phyloP scores from a whole-genome alignment of 768 basidiomycete species.

The Naganishia vaughanmartiniae region DNA sequence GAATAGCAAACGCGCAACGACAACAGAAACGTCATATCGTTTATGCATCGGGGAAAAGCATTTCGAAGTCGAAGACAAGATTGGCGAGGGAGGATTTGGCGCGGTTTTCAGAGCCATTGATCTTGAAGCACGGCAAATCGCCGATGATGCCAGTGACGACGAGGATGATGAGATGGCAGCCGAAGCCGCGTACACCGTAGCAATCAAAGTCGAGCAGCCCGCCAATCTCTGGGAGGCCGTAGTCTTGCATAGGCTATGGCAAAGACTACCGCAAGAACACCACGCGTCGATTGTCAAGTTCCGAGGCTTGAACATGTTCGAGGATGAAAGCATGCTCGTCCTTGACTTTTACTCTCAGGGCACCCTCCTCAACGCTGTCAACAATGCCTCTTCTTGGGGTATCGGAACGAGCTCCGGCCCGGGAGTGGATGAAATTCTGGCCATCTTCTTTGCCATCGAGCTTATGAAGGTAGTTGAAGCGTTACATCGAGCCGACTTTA shows the following conservation, averaged over 20 bases:
- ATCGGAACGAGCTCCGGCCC: conserved; percentile 58
- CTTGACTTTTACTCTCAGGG: conserved; percentile 88
- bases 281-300: conserved; percentile 72
- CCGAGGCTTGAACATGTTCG: conserved; percentile 74
- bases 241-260: conserved; percentile 73
- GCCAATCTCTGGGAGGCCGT: conserved; percentile 89
- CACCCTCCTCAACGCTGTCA: conserved; percentile 85
- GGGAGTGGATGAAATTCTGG: conserved; percentile 81
- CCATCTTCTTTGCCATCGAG: conserved; percentile 92
- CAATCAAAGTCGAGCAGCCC: conserved; percentile 88
- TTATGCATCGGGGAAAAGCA: conserved; percentile 57
- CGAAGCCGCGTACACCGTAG: conserved; percentile 62
- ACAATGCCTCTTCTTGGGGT: conserved; percentile 71
- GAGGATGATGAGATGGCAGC: conserved; percentile 61
- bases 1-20: conserved; percentile 4
- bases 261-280: conserved; percentile 61
- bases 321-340: conserved; percentile 84
- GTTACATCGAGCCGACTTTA: conserved; percentile 77
- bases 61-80: conserved; percentile 75
- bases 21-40: conserved; percentile 56
- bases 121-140: conserved; percentile 49
- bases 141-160: conserved; percentile 57
- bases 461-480: conserved; percentile 76
- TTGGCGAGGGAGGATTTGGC: conserved; percentile 96
- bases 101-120: conserved; percentile 80